Evolutionary conservation across 371 early-diverging fungal genomes (phyloP).

Genomic region (Mortierella sp.): DNA sequence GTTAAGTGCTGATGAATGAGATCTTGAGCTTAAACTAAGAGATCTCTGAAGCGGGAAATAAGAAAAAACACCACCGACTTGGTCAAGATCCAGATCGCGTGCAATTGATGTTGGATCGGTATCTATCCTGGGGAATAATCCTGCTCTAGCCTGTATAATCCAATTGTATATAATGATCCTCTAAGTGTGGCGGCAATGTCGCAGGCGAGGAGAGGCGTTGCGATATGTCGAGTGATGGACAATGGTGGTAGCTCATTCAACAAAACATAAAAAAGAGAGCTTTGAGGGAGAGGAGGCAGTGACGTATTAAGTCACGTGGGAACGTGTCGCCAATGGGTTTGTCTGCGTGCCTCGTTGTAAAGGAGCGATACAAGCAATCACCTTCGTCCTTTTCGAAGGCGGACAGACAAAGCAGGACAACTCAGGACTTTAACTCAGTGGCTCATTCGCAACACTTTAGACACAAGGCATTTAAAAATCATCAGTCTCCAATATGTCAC

Average conservation of each 20-base stretch:
- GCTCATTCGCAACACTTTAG: background rate
- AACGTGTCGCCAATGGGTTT: too few species aligned
- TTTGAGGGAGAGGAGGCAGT: background rate
- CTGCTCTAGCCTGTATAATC: background rate
- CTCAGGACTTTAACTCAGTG: too few species aligned
- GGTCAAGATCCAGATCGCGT: constrained; percentile 1
- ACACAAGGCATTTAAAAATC: background rate
- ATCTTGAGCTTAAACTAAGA: background rate
- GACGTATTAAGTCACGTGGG: background rate
- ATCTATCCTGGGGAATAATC: background rate
- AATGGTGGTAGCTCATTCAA: background rate
- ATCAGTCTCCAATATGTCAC: constrained; percentile 32
- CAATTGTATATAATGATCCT: background rate
- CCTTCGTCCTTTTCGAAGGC: background rate
- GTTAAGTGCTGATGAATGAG: background rate
- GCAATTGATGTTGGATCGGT: background rate
- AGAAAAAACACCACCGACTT: background rate
- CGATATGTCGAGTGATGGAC: background rate
- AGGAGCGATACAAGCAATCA: too few species aligned
- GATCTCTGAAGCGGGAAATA: background rate
- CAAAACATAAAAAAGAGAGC: background rate
- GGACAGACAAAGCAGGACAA: background rate
- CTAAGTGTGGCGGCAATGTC: background rate
- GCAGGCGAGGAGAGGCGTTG: background rate
- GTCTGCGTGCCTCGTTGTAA: too few species aligned